phyloP scores from a whole-genome alignment of 805 yeast species.

The Spathaspora passalidarum region DNA sequence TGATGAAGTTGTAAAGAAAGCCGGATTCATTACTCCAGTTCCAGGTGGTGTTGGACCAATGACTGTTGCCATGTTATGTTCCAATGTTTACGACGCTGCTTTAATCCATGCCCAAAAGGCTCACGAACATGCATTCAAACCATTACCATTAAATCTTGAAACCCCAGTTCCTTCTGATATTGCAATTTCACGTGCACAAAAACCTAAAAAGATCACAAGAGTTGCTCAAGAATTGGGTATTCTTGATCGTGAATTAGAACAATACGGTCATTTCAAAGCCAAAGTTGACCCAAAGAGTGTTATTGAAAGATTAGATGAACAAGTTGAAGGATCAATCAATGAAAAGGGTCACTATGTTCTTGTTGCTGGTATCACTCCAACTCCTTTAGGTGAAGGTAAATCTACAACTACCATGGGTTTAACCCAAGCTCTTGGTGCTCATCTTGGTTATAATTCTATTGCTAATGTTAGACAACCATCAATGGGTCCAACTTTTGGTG shows the following conservation, averaged over 20 bases:
- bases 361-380: slow-evolving; percentile 97
- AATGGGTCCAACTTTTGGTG: slow-evolving; percentile 98
- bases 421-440: slow-evolving; percentile 96
- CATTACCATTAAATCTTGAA: slow-evolving; percentile 49
- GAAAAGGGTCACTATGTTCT: slow-evolving; percentile 83
- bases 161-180: slow-evolving; percentile 87
- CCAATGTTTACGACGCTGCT: slow-evolving; percentile 81
- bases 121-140: slow-evolving; percentile 48
- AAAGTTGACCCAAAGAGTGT: slow-evolving; percentile 70
- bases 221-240: slow-evolving; percentile 85
- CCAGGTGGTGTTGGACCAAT: slow-evolving; percentile 99
- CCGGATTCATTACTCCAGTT: slow-evolving; percentile 84
- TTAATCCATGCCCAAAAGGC: slow-evolving; percentile 49
- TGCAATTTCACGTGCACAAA: slow-evolving; percentile 84
- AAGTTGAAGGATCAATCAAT: slow-evolving; percentile 56
- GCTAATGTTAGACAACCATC: slow-evolving; percentile 98
- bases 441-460: slow-evolving; percentile 73
- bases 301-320: slow-evolving; percentile 58
- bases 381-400: slow-evolving; percentile 98
- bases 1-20: slow-evolving; percentile 58
- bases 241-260: slow-evolving; percentile 73
- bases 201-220: slow-evolving; percentile 74
- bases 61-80: slow-evolving; percentile 95
- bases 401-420: slow-evolving; percentile 94
- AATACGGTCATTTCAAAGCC: slow-evolving; percentile 86